phyloP scores from a whole-genome alignment of 2,329 filamentous ascomycete species.

The Lasiodiplodia hormozganensis region DNA sequence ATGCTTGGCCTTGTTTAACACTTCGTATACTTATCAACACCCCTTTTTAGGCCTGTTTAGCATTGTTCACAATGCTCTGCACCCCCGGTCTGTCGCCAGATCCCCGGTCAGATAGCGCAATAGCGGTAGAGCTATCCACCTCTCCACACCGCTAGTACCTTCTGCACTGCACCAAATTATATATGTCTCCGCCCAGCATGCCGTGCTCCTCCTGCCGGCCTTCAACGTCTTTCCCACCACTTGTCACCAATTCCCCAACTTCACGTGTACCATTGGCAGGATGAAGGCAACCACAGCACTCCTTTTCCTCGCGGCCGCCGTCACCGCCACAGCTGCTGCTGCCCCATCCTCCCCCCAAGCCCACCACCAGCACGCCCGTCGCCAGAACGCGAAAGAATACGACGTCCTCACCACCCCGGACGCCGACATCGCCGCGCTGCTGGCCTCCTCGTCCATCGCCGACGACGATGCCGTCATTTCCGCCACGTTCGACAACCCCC shows the following conservation, averaged over 20 bases:
- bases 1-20: constrained; percentile 3
- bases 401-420: constrained; percentile 8
- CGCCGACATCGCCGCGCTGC: constrained; percentile 9
- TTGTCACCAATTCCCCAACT: background rate
- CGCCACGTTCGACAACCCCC: constrained; percentile 18
- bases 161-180: background rate
- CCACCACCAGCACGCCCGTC: background rate
- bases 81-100: background rate
- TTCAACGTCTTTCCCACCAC: background rate
- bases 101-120: background rate
- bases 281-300: background rate
- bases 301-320: background rate
- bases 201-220: no score
- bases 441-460: background rate
- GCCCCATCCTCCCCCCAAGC: background rate
- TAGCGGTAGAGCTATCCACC: background rate
- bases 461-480: background rate
- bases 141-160: background rate
- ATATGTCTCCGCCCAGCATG: background rate
- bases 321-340: no score
- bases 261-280: background rate
- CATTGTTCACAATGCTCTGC: background rate
- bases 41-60: background rate
- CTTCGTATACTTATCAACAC: constrained; percentile 12
- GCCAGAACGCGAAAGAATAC: constrained; percentile 9